Base-by-base conservation (phyloP, 495 filamentous ascomycete species). In the Annulohypoxylon moriforme region DNA sequence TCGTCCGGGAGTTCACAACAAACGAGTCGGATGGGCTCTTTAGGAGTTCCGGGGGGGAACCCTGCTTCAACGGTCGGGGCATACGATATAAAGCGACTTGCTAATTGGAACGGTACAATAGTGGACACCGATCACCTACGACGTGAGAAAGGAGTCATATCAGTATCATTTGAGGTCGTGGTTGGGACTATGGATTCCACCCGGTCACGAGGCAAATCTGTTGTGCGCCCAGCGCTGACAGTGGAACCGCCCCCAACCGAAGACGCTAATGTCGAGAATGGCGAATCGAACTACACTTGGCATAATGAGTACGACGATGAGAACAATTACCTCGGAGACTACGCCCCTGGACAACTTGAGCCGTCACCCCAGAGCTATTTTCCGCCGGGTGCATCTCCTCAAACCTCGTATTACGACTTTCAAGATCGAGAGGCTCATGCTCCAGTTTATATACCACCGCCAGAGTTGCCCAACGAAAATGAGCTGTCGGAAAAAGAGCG, bases 91-190 rank as follows among this genome's bases (percentile, higher is more conserved):
- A 83, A 77, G 64, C 56, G 72, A 25, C 64, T 73, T 69, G 75
- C 68, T 77, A 86, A 76, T 44, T 94, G 91, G 89, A 88, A 88
- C 10, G 89, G 89, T 2, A 89, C 90, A 67, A 92, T 97, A 65
- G 86, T 97, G n/a, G 93, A 98, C 67, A 99, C 96, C 0, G 92
- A 94, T 71, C 86, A 89, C 56, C 89, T 98, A 14, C 87, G 92
- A 49, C 89, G 95, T 38, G 91, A 96, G 69, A 97, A 97, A 73
- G 93, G 92, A 10, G 92, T 98, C 5, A 89, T 98, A 2, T 89
- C 90, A 6, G 91, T 92, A 24, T 83, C 88, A 1, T 94, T 95
- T 71, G 94, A 97, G 73, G 87, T 97, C 34, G 82, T 96, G 8
- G 88, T 98, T n/a, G 95, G 95, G 0, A 97, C 94, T 3, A 85